A percentile compares a stretch with the other conserved stretches of the same genome.
Conservation (phyloP, 306 rosid genomes). For the Cucumis hystrix region DNA sequence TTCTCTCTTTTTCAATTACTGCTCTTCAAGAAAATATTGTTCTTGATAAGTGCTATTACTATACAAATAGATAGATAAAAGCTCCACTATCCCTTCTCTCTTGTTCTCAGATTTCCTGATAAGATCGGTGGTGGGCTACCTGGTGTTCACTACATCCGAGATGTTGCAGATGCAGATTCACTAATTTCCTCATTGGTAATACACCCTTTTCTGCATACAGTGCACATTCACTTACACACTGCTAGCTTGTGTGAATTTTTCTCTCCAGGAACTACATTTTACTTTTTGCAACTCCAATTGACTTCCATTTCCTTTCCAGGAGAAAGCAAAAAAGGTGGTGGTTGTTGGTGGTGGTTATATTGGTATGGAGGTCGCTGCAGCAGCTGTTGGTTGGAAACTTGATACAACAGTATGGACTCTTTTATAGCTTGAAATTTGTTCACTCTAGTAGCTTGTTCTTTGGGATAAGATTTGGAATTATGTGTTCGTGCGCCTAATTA, state of each 20-base stretch:
- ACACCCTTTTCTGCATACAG: not conserved
- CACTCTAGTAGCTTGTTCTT: not conserved
- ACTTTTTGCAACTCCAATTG: not conserved
- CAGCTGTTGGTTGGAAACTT: constrained; percentile 83
- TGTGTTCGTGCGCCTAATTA: not conserved
- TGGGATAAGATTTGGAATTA: not conserved
- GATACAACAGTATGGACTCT: constrained; percentile 64
- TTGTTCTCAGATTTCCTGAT: constrained; percentile 59
- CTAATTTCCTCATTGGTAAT: constrained; percentile 59
- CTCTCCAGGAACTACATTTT: not conserved
- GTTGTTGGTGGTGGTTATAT: constrained; percentile 96
- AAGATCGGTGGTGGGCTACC: constrained; percentile 79
- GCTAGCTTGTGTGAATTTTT: not conserved
- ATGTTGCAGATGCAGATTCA: constrained; percentile 84
- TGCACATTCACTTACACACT: not conserved
- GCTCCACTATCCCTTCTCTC: constrained; percentile 10
- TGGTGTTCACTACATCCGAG: constrained; percentile 90
- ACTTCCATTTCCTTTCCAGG: constrained; percentile 26
- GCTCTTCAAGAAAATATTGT: not conserved
- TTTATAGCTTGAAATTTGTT: not conserved
- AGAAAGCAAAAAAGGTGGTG: constrained; percentile 61
- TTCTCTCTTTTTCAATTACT: not conserved
- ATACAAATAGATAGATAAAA: not conserved
- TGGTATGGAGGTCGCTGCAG: constrained; percentile 98
- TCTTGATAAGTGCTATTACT: not conserved